Conservation (phyloP, 176 grass and related monocot species). For the Zea mays region Zm-B73-REFERENCE-NAM-5.0 NC_050102.1:170362501-170363000, state of each 20-base stretch:
- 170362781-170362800: constrained; percentile 12
- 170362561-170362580: constrained; percentile 54
- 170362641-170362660: constrained; percentile 52
- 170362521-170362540: constrained; percentile 53
- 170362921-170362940: not conserved
- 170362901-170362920: not conserved
- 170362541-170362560: constrained; percentile 44
- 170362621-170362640: constrained; percentile 44
- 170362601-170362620: constrained; percentile 40
- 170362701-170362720: constrained; percentile 44
- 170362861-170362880: constrained; percentile 13
- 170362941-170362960: constrained; percentile 25
- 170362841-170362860: constrained; percentile 28
- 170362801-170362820: constrained; percentile 9
- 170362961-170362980: not conserved
- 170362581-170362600: constrained; percentile 43
- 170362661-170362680: constrained; percentile 37
- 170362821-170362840: constrained; percentile 23
- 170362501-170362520: constrained; percentile 42
- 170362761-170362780: constrained; percentile 26
- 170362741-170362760: constrained; percentile 19
- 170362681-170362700: constrained; percentile 60
- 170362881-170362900: not conserved
- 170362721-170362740: constrained; percentile 54
- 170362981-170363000: not conserved